A percentile compares a stretch with the other conserved stretches of the same genome.
Conservation (phyloP, 139 green algal species). For the Coelastrella sp. region DNA sequence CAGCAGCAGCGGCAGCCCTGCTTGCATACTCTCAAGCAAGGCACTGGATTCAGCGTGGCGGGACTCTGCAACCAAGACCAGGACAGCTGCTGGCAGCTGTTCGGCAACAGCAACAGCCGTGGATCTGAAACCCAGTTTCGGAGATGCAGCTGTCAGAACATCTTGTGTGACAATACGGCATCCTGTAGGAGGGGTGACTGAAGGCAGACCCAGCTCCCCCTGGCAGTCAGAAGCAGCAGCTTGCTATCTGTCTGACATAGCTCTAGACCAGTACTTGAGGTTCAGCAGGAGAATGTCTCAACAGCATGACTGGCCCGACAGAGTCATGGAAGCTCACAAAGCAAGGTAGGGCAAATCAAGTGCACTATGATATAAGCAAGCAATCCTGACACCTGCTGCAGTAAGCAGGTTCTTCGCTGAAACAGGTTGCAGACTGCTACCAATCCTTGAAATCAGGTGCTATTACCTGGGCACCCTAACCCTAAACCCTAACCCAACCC, state of each 20-base stretch:
- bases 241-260: not conserved
- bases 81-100: not conserved
- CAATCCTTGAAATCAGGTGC: too few relatives aligned
- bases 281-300: slow-evolving; percentile 15
- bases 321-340: not conserved
- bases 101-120: not conserved
- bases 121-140: too few relatives aligned
- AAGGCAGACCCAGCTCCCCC: not conserved
- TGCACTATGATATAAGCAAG: too few relatives aligned
- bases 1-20: not conserved
- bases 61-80: too few relatives aligned
- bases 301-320: not conserved
- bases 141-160: not conserved
- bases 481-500: too few relatives aligned
- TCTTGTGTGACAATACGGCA: not conserved
- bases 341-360: slow-evolving; percentile 10
- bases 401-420: too few relatives aligned
- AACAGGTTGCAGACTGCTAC: too few relatives aligned
- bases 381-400: too few relatives aligned
- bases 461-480: too few relatives aligned
- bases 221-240: slow-evolving; percentile 3
- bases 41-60: too few relatives aligned
- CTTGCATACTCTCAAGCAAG: not conserved
- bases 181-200: not conserved
- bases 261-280: slow-evolving; percentile 9